Evolutionary conservation across 1,284 basidiomycete genomes (phyloP).

Genomic region (Mycena citricolor): DNA sequence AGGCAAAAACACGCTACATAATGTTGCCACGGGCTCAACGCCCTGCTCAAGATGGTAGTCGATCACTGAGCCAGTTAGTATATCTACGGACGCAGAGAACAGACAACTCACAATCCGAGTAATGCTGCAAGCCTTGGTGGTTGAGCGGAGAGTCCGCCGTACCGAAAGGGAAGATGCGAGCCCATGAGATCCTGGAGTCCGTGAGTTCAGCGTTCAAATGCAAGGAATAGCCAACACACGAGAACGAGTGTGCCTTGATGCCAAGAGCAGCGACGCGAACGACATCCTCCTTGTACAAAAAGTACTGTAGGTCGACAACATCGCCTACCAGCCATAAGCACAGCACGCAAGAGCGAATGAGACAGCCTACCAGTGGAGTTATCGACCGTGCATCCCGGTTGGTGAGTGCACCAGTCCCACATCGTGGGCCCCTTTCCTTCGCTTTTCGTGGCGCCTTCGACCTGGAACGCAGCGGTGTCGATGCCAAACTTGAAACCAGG

Average conservation of each 20-base stretch:
- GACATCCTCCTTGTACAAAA: constrained; percentile 48
- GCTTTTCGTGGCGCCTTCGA: constrained; percentile 47
- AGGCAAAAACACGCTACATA: constrained; percentile 34
- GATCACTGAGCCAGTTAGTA: constrained; percentile 34
- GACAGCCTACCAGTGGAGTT: constrained; percentile 41
- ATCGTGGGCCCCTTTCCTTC: constrained; percentile 49
- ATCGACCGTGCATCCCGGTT: constrained; percentile 39
- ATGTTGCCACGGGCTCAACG: constrained; percentile 46
- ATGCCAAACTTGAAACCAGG: constrained; percentile 47
- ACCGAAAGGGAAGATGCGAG: constrained; percentile 49
- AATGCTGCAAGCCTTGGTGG: constrained; percentile 43
- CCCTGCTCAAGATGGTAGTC: constrained; percentile 42
- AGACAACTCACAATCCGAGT: constrained; percentile 41
- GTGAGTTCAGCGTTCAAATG: neutral
- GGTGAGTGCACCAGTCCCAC: constrained; percentile 51
- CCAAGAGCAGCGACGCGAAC: constrained; percentile 47
- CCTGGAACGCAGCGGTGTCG: constrained; percentile 48
- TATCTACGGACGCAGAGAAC: neutral
- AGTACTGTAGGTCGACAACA: constrained; percentile 47
- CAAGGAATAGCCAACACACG: constrained; percentile 36
- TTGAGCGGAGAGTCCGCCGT: constrained; percentile 47
- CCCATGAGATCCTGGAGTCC: constrained; percentile 43
- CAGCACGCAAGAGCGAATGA: constrained; percentile 1
- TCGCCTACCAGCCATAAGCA: constrained; percentile 40
- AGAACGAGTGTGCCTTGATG: constrained; percentile 49